Evolutionary conservation across 805 yeast species (phyloP).

Genomic region (Zygosaccharomyces pseudorouxii): DNA sequence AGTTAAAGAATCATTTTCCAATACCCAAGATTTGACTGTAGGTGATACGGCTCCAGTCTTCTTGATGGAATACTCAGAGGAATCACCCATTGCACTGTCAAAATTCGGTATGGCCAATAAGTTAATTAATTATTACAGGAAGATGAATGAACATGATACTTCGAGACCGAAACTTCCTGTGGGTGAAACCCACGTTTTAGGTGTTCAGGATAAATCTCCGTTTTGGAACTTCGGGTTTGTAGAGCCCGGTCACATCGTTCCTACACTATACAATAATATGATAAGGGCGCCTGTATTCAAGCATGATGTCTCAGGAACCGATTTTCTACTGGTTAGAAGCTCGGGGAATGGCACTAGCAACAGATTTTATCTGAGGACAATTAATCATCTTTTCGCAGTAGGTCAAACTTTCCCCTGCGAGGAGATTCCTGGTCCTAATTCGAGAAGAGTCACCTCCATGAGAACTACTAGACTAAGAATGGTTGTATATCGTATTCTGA

Average conservation of each 20-base stretch:
- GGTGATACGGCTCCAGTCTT: slow-evolving; percentile 80
- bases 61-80: slow-evolving; percentile 86
- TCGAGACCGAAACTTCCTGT: slow-evolving; percentile 81
- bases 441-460: slow-evolving; percentile 90
- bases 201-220: slow-evolving; percentile 94
- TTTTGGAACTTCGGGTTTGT: slow-evolving; percentile 99
- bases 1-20: slow-evolving; percentile 64
- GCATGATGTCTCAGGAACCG: slow-evolving; percentile 75
- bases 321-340: slow-evolving; percentile 74
- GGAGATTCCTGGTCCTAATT: slow-evolving; percentile 96
- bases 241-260: slow-evolving; percentile 89
- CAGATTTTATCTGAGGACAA: slow-evolving; percentile 60
- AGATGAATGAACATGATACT: slow-evolving; percentile 71
- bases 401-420: slow-evolving; percentile 93
- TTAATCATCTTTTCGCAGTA: slow-evolving; percentile 74
- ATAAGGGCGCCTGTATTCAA: slow-evolving; percentile 87
- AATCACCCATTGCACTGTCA: slow-evolving; percentile 73
- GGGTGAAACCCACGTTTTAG: slow-evolving; percentile 94
- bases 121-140: slow-evolving; percentile 87
- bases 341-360: slow-evolving; percentile 75
- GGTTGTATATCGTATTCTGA: slow-evolving; percentile 86
- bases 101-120: slow-evolving; percentile 96
- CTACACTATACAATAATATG: slow-evolving; percentile 89
- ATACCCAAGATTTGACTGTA: slow-evolving; percentile 69
- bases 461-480: slow-evolving; percentile 85